Base-by-base conservation (phyloP, 2,329 filamentous ascomycete genomes). In the Sporothrix pallida region DNA sequence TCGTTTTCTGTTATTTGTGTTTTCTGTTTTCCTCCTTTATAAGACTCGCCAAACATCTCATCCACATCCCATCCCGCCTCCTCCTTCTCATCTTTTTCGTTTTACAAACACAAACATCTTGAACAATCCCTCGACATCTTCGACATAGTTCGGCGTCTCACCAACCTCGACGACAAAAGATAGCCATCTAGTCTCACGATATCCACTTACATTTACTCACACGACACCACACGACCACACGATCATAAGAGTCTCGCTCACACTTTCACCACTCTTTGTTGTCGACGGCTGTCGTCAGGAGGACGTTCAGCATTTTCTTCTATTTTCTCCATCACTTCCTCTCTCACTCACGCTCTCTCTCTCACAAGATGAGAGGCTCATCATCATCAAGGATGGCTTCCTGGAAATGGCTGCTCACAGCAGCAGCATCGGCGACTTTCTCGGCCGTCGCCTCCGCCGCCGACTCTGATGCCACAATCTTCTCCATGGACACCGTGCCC, bases 401-500 rank as follows among this genome's bases (percentile, higher is more conserved):
- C 71, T 75, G 80, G 72, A 75, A 80, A 69, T 79, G 81, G 74
- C 80, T 81, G 60, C 74, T 81, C 54, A 78, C 80, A 63, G 78
- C 76, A 37, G 68, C 68, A 37, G 68, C 68, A 72, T 79, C 83
- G 72, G 48, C 60, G 31, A 26, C 42, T 8, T 74, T 80, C 67
- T 75, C 81, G 69, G 77, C 79, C 8, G 71, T 80, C 71, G 79
- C 79, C 72, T 79, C 79, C 70, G 84, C 82, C 46, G 79, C 81
- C 31, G 76, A 81, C 71, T 80, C 79, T 44, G 46, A 42, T 17
- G 63, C 72, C 12, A 44, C 78, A 15, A 76, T 81, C 67, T 77
- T 74, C 26, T 73, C 81, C 12, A 77, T 82, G 74, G 75, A 77
- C 50, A 78, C 82, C 2, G 77, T 83, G 0, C 83, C 84, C 3